phyloP scores from a whole-genome alignment of 257 asterid genomes.

The Ophiorrhiza pumila region DNA sequence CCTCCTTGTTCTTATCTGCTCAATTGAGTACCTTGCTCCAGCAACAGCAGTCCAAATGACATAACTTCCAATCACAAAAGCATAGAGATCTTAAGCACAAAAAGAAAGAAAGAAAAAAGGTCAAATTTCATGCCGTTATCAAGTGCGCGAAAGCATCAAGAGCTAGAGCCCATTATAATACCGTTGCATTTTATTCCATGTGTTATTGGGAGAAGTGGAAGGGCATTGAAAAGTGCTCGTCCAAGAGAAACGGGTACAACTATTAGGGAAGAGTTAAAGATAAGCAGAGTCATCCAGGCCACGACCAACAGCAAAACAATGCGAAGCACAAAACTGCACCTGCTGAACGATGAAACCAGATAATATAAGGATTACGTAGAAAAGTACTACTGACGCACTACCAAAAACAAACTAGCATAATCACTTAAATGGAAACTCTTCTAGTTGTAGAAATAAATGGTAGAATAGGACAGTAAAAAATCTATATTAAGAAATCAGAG shows the following conservation, averaged over 20 bases:
- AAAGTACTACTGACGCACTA: neutral
- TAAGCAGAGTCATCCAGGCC: slow-evolving; percentile 95
- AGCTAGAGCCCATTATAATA: slow-evolving; percentile 25
- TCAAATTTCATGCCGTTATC: neutral
- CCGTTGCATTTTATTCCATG: slow-evolving; percentile 98
- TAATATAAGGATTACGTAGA: slow-evolving; percentile 30
- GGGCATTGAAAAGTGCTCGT: slow-evolving; percentile 65
- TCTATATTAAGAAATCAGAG: neutral
- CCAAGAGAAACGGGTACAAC: slow-evolving; percentile 91
- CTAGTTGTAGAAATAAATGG: neutral
- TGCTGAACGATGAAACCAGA: slow-evolving; percentile 49
- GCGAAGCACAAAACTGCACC: slow-evolving; percentile 87
- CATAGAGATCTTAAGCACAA: slow-evolving; percentile 63
- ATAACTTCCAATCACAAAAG: slow-evolving; percentile 93
- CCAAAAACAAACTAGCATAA: neutral
- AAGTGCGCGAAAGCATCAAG: neutral
- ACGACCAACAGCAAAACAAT: slow-evolving; percentile 74
- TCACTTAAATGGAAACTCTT: neutral
- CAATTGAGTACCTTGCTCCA: slow-evolving; percentile 76
- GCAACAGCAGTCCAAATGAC: slow-evolving; percentile 94
- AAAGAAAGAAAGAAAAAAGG: neutral
- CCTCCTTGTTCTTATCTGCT: slow-evolving; percentile 68
- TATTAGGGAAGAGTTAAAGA: slow-evolving; percentile 75
- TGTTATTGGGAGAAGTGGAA: slow-evolving; percentile 86
- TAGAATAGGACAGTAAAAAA: neutral